Evolutionary conservation across 305 asterid species (phyloP).

Genomic region (Fraxinus floribunda): DNA sequence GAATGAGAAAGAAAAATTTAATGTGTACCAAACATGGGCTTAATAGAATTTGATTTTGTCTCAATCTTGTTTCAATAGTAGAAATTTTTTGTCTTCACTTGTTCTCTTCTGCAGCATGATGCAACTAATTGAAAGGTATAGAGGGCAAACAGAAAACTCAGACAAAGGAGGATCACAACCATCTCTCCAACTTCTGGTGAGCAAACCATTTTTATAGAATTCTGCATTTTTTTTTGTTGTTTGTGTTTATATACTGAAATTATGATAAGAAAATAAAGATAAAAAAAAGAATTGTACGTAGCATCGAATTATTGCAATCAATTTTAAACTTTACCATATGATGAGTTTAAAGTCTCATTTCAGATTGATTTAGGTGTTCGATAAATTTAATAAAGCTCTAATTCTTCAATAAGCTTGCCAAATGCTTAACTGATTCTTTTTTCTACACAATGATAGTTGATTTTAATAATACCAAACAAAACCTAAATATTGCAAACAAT

Average conservation of each 20-base stretch:
- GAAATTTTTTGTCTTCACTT: not conserved
- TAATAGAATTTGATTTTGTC: not conserved
- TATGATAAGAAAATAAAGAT: not conserved
- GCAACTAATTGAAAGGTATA: conserved; percentile 61
- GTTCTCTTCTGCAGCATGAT: conserved; percentile 48
- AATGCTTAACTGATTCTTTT: not conserved
- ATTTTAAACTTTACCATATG: not conserved
- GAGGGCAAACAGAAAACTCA: conserved; percentile 36
- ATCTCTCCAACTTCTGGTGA: conserved; percentile 36
- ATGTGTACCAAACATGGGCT: not conserved
- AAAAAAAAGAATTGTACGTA: not conserved
- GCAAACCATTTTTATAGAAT: not conserved
- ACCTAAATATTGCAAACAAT: not conserved
- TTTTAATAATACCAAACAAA: not conserved
- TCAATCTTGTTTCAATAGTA: not conserved
- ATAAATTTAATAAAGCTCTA: not conserved
- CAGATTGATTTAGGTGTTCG: not conserved
- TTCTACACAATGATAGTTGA: not conserved
- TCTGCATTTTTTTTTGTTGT: not conserved
- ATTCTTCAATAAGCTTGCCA: not conserved
- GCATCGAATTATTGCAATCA: not conserved
- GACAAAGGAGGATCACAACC: conserved; percentile 32
- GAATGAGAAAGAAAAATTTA: no score
- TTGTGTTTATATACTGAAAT: not conserved
- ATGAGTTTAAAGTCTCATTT: not conserved